Evolutionary conservation across 1,139 yeast genomes (phyloP).

Genomic region (Yamadazyma triangularis): DNA sequence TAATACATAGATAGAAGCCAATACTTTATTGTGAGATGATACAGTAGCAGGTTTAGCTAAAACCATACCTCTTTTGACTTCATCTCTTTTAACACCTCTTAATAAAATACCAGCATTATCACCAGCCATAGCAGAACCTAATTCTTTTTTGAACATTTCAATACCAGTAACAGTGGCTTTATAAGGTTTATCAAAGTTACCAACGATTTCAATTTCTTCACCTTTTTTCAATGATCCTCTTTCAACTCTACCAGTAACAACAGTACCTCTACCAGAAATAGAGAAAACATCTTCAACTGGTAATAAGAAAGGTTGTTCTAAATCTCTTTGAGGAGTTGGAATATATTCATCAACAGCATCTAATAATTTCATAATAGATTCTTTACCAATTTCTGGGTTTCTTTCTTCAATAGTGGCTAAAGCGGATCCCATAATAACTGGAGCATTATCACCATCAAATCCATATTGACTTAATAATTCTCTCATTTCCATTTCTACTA

Average conservation of each 20-base stretch:
- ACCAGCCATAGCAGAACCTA: slow-evolving; percentile 97
- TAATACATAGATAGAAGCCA: slow-evolving; percentile 89
- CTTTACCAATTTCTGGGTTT: slow-evolving; percentile 87
- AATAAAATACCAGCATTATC: slow-evolving; percentile 97
- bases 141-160: slow-evolving; percentile 98
- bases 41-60: slow-evolving; percentile 90
- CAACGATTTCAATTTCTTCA: slow-evolving; percentile 96
- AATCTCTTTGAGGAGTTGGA: slow-evolving; percentile 95
- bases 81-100: slow-evolving; percentile 98
- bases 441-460: slow-evolving; percentile 97
- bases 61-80: slow-evolving; percentile 96
- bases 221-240: slow-evolving; percentile 97
- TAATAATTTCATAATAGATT: slow-evolving; percentile 78
- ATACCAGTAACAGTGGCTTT: slow-evolving; percentile 97
- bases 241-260: slow-evolving; percentile 98
- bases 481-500: slow-evolving; percentile 99
- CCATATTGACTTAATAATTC: slow-evolving; percentile 87
- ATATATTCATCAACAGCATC: slow-evolving; percentile 91
- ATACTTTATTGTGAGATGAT: slow-evolving; percentile 89
- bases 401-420: slow-evolving; percentile 88
- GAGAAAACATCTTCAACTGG: slow-evolving; percentile 98
- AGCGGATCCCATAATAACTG: slow-evolving; percentile 98
- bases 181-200: slow-evolving; percentile 79
- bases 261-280: slow-evolving; percentile 99
- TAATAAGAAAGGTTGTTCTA: slow-evolving; percentile 94